Evolutionary conservation across 352 stramenopile species (phyloP).

Genomic region (Hyaloperonospora brassicae): DNA sequence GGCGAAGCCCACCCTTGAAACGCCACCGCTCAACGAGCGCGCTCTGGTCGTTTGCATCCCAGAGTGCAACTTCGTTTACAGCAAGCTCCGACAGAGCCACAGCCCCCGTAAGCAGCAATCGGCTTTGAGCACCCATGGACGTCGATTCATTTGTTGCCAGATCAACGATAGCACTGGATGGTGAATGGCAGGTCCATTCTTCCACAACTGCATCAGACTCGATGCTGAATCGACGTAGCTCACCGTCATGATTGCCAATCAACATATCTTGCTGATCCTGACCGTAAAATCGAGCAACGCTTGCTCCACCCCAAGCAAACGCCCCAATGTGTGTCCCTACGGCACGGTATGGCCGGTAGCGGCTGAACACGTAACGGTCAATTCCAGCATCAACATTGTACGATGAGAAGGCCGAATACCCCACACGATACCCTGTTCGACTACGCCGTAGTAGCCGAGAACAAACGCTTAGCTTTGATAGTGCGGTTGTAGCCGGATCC

Average conservation of each 20-base stretch:
- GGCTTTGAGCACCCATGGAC: constrained; percentile 41
- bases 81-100: constrained; percentile 43
- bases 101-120: constrained; percentile 47
- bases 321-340: constrained; percentile 41
- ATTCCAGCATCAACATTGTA: constrained; percentile 58
- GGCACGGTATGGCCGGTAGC: constrained; percentile 60
- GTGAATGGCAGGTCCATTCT: constrained; percentile 65
- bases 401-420: constrained; percentile 35
- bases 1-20: constrained; percentile 45
- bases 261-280: constrained; percentile 56
- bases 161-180: constrained; percentile 58
- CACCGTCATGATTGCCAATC: constrained; percentile 69
- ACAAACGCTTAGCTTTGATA: constrained; percentile 59
- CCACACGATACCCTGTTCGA: constrained; percentile 40
- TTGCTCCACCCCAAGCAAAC: constrained; percentile 52
- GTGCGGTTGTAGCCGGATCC: constrained; percentile 38
- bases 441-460: constrained; percentile 45
- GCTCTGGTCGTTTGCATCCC: constrained; percentile 61
- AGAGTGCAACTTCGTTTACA: constrained; percentile 56
- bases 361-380: constrained; percentile 72
- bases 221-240: constrained; percentile 51
- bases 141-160: constrained; percentile 67
- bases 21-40: constrained; percentile 48
- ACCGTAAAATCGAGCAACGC: constrained; percentile 55
- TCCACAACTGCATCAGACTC: constrained; percentile 56